Percentiles rank a stretch among this genome's conserved stretches.
Conservation (phyloP, 805 yeast genomes). For the Ogataea pini region DNA sequence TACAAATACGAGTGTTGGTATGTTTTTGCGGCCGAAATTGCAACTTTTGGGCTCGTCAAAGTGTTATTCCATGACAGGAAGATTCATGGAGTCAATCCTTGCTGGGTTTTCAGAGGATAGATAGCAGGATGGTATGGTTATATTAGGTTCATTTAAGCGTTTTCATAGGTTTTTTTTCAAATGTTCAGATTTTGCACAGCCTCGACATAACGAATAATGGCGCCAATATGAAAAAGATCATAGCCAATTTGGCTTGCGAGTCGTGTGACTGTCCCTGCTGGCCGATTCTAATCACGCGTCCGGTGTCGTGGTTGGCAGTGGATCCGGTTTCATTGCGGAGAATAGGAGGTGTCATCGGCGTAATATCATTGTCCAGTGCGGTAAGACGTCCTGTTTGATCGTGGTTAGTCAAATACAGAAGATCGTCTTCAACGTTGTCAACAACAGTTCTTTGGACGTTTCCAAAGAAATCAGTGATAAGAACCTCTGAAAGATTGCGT, state of each 20-base stretch:
- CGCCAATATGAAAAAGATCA: not conserved
- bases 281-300: not conserved
- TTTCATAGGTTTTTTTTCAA: not conserved
- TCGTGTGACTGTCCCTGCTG: not conserved
- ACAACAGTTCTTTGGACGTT: conserved; percentile 78
- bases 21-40: conserved; percentile 13
- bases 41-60: conserved; percentile 12
- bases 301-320: not conserved
- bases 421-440: conserved; percentile 52
- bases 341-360: no score
- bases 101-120: conserved; percentile 9
- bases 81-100: conserved; percentile 17
- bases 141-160: not conserved
- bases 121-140: not conserved
- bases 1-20: conserved; percentile 3
- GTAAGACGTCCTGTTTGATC: conserved; percentile 29
- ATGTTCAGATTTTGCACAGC: not conserved
- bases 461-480: conserved; percentile 92
- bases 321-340: not conserved
- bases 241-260: not conserved
- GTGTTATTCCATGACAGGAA: conserved; percentile 11
- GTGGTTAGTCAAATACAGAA: conserved; percentile 40
- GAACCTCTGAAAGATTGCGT: conserved; percentile 65
- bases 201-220: not conserved
- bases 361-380: no score